Percentiles rank a stretch among this genome's conserved stretches.
These are phyloP conservation scores for Neohortaea acidophila DNA, from an alignment of 495 filamentous ascomycete species.

Conservation along the genomic window DNA sequence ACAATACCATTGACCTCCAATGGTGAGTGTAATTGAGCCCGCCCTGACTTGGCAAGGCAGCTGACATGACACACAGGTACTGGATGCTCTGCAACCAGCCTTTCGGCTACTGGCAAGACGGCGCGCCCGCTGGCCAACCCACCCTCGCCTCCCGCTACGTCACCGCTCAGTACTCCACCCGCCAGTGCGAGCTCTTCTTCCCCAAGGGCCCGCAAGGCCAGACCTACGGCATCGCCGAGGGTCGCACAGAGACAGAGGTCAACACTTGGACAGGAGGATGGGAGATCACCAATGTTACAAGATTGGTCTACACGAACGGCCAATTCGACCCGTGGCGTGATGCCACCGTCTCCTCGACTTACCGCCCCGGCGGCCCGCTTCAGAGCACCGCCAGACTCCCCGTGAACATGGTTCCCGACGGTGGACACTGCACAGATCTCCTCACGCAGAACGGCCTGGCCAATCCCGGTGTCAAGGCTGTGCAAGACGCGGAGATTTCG, in stretches of 20 bases:
- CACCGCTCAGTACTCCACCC: constrained; percentile 40
- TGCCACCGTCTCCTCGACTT: constrained; percentile 35
- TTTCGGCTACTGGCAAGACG: too few species aligned
- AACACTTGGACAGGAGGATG: constrained; percentile 48
- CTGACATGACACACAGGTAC: too few species aligned
- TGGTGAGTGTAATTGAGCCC: constrained; percentile 56
- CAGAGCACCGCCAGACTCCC: constrained; percentile 30
- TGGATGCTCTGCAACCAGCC: too few species aligned
- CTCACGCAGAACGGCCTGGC: too few species aligned
- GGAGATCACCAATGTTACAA: constrained; percentile 38
- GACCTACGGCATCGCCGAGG: constrained; percentile 36
- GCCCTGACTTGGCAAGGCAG: constrained; percentile 47
- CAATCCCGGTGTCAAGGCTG: too few species aligned
- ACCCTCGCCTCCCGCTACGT: constrained; percentile 39
- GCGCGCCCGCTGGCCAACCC: constrained; percentile 15
- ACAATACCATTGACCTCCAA: constrained; percentile 40
- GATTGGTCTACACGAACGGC: constrained; percentile 48
- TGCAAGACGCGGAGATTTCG: too few species aligned
- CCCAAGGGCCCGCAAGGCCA: constrained; percentile 32
- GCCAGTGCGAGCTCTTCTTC: constrained; percentile 46
- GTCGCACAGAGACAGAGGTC: constrained; percentile 37
- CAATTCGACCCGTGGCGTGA: constrained; percentile 47
- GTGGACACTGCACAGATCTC: too few species aligned
- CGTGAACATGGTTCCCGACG: constrained; percentile 36
- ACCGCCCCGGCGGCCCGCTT: constrained; percentile 41